Evolutionary conservation across 2,329 filamentous ascomycete genomes (phyloP), one percentile per base, ranked within the genome.

Genomic region (Raffaelea albimanens): DNA sequence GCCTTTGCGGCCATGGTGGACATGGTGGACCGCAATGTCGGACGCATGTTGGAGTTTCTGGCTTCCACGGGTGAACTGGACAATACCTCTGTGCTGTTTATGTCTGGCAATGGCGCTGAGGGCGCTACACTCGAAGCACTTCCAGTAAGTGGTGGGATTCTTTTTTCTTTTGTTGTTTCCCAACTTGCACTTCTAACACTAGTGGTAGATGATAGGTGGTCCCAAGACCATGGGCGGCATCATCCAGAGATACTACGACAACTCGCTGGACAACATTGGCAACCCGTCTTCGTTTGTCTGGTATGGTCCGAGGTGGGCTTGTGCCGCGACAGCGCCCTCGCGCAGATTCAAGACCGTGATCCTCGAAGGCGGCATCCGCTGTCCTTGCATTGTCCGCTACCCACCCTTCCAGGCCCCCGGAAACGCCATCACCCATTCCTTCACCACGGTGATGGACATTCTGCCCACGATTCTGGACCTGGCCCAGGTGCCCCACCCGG

Each of bases 1-100:
- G 71, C 75, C 3, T 83, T 75, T 50, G 78, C 80, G 0, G 80
- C 67, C 13, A 83, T 83, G 76, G 78, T 82, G 3, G 77, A 82
- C 48, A 67, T 67, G 44, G 81, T 82, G 46, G 80, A 83, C 54
- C 58, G 59, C 49, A 78, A 80, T 50, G 70, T 83, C 18, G 78
- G 78, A n/a, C n/a, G n/a, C n/a, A n/a, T n/a, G n/a, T n/a, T n/a
- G n/a, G n/a, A n/a, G n/a, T n/a, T n/a, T n/a, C n/a, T n/a, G n/a
- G n/a, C n/a, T n/a, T n/a, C n/a, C n/a, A n/a, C n/a, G n/a, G 75
- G 70, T 47, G 78, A 83, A 57, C 65, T 78, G 1, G 78, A 83
- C 52, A 80, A 82, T 58, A 83, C 79, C 2, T 76, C 82, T 51
- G 67, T 83, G 44, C 70, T 73, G 56, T 82, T 83, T 66, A 73